Conservation (phyloP, 2,329 filamentous ascomycete genomes). For the Penicillium hordei region DNA sequence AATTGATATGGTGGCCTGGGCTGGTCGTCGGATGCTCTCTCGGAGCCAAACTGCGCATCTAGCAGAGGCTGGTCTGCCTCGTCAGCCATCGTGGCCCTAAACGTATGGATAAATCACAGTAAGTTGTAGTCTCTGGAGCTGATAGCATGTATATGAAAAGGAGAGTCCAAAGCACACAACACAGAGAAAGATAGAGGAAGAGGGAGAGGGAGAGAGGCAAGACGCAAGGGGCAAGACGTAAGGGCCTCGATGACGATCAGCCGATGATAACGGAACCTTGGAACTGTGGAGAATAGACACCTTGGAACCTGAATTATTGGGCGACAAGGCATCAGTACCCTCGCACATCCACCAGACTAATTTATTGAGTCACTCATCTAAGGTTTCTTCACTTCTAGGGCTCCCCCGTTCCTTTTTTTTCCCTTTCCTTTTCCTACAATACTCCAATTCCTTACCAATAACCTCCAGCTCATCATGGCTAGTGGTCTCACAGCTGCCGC, state of each 20-base stretch:
- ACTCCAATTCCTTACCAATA: not conserved
- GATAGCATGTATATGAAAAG: not conserved
- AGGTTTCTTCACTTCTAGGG: constrained; percentile 3
- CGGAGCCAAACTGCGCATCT: constrained; percentile 21
- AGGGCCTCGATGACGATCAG: constrained; percentile 23
- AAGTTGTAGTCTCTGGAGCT: not conserved
- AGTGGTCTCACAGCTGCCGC: constrained; percentile 30
- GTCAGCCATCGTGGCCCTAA: constrained; percentile 34
- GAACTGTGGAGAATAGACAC: constrained; percentile 21
- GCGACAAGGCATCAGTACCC: constrained; percentile 5
- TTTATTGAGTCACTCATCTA: constrained; percentile 21
- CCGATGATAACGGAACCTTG: constrained; percentile 22
- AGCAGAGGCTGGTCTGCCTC: constrained; percentile 35
- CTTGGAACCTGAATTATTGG: constrained; percentile 9
- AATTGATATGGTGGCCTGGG: not conserved
- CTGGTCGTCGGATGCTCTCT: not conserved
- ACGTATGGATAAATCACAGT: not conserved
- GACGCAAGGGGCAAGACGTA: constrained; percentile 1
- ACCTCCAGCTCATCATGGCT: constrained; percentile 26
- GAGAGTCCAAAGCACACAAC: not conserved
- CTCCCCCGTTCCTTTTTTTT: not conserved
- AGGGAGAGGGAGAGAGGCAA: not conserved
- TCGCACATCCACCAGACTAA: constrained; percentile 11
- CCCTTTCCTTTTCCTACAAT: not conserved
- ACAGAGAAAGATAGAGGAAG: not conserved